These are phyloP conservation scores for Saccharomyces hybrid DNA, from an alignment of 1,139 yeast species.

Conservation along the genomic window DNA sequence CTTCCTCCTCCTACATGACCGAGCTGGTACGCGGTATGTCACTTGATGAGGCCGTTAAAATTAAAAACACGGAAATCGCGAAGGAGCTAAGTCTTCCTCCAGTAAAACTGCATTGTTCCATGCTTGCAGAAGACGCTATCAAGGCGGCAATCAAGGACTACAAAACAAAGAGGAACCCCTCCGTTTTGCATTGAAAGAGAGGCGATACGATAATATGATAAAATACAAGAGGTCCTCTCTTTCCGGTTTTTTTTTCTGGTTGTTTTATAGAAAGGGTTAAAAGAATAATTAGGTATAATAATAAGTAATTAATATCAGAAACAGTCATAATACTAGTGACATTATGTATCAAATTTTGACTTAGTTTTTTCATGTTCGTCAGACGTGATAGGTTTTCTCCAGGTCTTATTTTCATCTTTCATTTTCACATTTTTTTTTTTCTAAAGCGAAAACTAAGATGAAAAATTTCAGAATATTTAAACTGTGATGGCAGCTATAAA, in stretches of 20 bases:
- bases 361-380: not conserved
- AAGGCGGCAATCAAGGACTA: conserved; percentile 95
- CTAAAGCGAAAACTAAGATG: not conserved
- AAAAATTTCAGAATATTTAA: not conserved
- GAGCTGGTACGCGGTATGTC: conserved; percentile 93
- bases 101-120: conserved; percentile 92
- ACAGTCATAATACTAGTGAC: not conserved
- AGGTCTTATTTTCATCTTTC: not conserved
- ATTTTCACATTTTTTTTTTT: not conserved
- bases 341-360: not conserved
- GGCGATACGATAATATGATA: not conserved
- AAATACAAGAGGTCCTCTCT: not conserved
- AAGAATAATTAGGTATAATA: not conserved
- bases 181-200: not conserved
- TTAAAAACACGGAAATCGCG: conserved; percentile 87
- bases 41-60: conserved; percentile 84
- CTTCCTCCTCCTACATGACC: conserved; percentile 89
- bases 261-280: not conserved
- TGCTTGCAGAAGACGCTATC: conserved; percentile 98
- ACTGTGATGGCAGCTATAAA: not conserved
- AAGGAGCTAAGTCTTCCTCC: conserved; percentile 92
- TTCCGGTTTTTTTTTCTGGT: not conserved
- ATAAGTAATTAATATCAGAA: not conserved
- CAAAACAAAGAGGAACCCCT: conserved; percentile 48
- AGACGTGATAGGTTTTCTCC: not conserved